Evolutionary conservation across 208 protist species (phyloP), one percentile per base, ranked within the genome.

Genomic region (Leishmania aethiopica): DNA sequence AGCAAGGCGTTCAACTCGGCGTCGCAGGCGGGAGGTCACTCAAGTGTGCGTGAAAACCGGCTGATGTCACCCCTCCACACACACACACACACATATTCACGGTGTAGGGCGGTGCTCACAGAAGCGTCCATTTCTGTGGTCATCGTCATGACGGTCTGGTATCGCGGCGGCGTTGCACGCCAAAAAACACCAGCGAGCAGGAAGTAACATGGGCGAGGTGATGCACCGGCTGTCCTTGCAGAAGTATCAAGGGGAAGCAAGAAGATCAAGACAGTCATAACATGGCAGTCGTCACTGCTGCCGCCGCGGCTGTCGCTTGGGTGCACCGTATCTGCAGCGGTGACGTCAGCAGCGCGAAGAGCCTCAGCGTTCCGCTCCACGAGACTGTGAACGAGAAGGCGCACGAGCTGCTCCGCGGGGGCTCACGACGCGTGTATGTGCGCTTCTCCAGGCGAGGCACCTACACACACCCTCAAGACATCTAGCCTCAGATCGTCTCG

Each of bases 401-500:
- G 25, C 69, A 73, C 42, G 3, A 73, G 37, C 37, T 15, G 8
- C 69, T 73, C 69, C 6, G 69, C 53, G 32, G 15, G 35, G 17
- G 25, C 25, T 37, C 40, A 22, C 25, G 69, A 13, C 22, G 19
- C 1, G 42, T 19, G 22, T 6, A 37, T 45, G 42, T 45, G 37
- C 22, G n/a, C 66, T 72, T 35, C 11, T 22, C 6, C 66, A 5
- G 32, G 35, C 10, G 66, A 22, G 47, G 17, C 78, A 6, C 8
- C 8, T 35, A 11, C 71, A 49, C 45, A 17, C 37, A 22, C 25
- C 11, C 10, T 55, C n/a, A 7, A 35, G 62, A 0, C 51, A 67
- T 69, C 77, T 0, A 79, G 53, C 75, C 74, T 62, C 5, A 76
- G 32, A 51, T 84, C 80, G 19, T 76, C 67, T 0, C 75, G 75